A percentile compares a stretch with the other conserved stretches of the same genome.
Evolutionary conservation across 192 early-diverging fungal genomes (phyloP).

Genomic region (Radiomyces spectabilis): DNA sequence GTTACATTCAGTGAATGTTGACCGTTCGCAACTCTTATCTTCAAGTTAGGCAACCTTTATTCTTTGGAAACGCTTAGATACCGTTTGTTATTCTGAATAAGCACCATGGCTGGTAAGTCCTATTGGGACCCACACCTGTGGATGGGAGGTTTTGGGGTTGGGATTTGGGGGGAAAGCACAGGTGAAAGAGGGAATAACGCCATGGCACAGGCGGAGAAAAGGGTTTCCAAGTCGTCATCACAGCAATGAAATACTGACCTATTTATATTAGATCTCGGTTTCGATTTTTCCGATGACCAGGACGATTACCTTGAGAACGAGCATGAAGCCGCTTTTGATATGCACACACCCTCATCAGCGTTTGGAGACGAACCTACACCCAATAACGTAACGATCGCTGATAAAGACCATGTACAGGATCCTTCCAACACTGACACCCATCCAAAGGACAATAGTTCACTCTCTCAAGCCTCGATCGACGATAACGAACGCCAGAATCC

Average conservation of each 20-base stretch:
- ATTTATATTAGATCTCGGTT: slow-evolving; percentile 34
- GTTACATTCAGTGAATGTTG: too few species aligned
- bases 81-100: too few species aligned
- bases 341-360: slow-evolving; percentile 1
- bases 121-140: not conserved
- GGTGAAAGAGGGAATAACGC: not conserved
- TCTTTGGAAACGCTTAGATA: too few species aligned
- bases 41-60: too few species aligned
- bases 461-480: not conserved
- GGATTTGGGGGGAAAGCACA: not conserved
- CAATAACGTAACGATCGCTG: not conserved
- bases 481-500: too few species aligned
- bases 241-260: too few species aligned
- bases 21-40: too few species aligned
- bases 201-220: not conserved
- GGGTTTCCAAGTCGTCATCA: not conserved
- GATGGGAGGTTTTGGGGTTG: not conserved
- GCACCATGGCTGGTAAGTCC: slow-evolving; percentile 2
- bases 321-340: slow-evolving; percentile 2
- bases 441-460: not conserved
- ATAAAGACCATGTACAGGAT: not conserved
- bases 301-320: slow-evolving; percentile 11
- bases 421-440: not conserved
- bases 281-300: slow-evolving; percentile 25
- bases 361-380: not conserved